Conservation (phyloP, 2,329 filamentous ascomycete genomes). For the Penicillium hesseltinei region DNA sequence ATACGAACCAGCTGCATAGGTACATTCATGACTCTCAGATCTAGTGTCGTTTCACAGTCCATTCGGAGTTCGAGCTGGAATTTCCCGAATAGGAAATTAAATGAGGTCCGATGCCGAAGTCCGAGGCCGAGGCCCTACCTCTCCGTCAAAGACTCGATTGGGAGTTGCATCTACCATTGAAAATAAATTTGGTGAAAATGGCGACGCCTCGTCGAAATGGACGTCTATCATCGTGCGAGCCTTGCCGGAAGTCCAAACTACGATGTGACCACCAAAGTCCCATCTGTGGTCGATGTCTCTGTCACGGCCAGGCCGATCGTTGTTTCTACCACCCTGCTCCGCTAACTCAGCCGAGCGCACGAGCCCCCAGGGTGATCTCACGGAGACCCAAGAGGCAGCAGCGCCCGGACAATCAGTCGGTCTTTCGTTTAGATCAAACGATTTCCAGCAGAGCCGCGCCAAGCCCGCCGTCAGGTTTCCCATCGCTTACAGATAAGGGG, state of each 20-base stretch:
- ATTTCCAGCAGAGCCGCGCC: neutral
- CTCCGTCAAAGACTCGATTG: neutral
- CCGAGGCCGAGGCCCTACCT: neutral
- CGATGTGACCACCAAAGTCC: slow-evolving; percentile 24
- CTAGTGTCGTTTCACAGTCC: neutral
- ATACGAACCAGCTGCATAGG: no score
- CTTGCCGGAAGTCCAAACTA: slow-evolving; percentile 26
- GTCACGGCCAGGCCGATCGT: slow-evolving; percentile 1
- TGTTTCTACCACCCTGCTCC: slow-evolving; percentile 18
- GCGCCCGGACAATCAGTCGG: neutral
- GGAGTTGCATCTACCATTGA: no score
- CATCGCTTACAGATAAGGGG: neutral
- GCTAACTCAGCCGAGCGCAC: neutral
- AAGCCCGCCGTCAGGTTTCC: neutral
- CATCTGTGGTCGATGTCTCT: slow-evolving; percentile 18
- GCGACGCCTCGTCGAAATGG: slow-evolving; percentile 3
- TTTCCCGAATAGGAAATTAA: neutral
- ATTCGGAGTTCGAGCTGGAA: neutral
- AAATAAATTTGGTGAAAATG: neutral
- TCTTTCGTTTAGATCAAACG: neutral
- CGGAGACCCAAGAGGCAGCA: neutral
- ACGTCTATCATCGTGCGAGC: slow-evolving; percentile 22
- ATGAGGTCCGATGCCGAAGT: neutral
- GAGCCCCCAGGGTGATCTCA: neutral
- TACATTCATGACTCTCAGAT: neutral